Base-by-base conservation (phyloP, 2,329 filamentous ascomycete genomes). In the Corinectria fuckeliana region DNA sequence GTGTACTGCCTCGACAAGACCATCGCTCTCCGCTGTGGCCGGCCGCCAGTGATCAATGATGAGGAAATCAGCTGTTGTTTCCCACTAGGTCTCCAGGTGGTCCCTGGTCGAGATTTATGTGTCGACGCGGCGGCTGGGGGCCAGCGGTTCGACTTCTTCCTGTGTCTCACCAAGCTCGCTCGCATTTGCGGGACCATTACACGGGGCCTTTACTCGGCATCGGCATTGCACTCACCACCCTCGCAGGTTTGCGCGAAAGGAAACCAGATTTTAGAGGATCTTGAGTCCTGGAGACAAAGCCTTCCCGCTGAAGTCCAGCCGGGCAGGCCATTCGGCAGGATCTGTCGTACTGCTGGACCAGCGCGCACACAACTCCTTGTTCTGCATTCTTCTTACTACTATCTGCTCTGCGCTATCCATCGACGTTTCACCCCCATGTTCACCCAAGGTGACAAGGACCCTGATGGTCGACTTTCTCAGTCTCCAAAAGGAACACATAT, bases 1-100 rank as follows among this genome's bases (percentile, higher is more conserved):
- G 21, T 58, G 1, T 58, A 58, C 23, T 58, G 42, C 11, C 56
- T 58, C 4, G 56, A 58, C 34, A 58, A 53, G 36, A 50, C 36
- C 9, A 58, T 58, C 10, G 26, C 34, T 2, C 49, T 58, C 1
- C 50, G 56, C 23, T 50, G 41, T 6, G 56, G 56, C 1, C 34
- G 56, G 21, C 56, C 56, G 1, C 6, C 56, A 3, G 26, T 26
- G 2, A 13, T 56, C 1, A 5, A 36, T 18, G 53, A 56, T 14
- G 26, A 50, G 18, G 53, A 56, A n/a, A 36, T 56, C 6, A 50
- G 53, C 20, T 30, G 36, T 11, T 1, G 18, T 14, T 56, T 56
- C 23, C 53, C 53, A 0, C 53, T 11, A 9, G 36, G 38, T 1
- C 18, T 42, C 1, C 3, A 21, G 1, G 10, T 56, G 16, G 3